phyloP scores from a whole-genome alignment of 257 asterid species.

The Verbascum thapsus region DNA sequence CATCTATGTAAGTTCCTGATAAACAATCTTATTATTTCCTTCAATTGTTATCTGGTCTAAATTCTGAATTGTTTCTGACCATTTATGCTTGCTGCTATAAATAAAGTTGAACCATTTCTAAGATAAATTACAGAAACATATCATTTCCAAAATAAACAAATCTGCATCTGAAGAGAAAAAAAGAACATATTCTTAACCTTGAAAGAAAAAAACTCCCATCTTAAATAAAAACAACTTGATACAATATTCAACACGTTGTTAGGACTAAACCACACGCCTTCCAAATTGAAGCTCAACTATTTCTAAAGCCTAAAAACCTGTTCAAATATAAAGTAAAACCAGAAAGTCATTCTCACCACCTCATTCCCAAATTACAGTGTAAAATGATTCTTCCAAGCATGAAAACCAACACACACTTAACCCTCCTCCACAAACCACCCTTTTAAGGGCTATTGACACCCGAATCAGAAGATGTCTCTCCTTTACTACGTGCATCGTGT shows the following conservation, averaged over 20 bases:
- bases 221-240: slow-evolving; percentile 19
- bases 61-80: too few species aligned
- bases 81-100: too few species aligned
- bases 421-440: neutral
- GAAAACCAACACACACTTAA: neutral
- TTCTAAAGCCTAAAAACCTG: slow-evolving; percentile 31
- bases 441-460: slow-evolving; percentile 26
- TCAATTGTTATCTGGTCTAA: too few species aligned
- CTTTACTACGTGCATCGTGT: slow-evolving; percentile 36
- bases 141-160: too few species aligned
- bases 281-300: slow-evolving; percentile 28
- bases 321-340: neutral
- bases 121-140: too few species aligned
- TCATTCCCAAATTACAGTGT: neutral
- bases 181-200: too few species aligned
- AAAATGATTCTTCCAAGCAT: slow-evolving; percentile 9
- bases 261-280: slow-evolving; percentile 25
- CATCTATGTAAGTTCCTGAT: too few species aligned
- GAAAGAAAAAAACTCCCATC: slow-evolving; percentile 10
- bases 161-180: too few species aligned
- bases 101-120: too few species aligned
- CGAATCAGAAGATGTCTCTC: slow-evolving; percentile 35
- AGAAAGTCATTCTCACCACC: slow-evolving; percentile 22
- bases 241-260: slow-evolving; percentile 25
- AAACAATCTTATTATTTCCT: too few species aligned